A percentile compares a stretch with the other conserved stretches of the same genome.
Conservation (phyloP, 2,329 filamentous ascomycete genomes). For the Zarea fungicola region DNA sequence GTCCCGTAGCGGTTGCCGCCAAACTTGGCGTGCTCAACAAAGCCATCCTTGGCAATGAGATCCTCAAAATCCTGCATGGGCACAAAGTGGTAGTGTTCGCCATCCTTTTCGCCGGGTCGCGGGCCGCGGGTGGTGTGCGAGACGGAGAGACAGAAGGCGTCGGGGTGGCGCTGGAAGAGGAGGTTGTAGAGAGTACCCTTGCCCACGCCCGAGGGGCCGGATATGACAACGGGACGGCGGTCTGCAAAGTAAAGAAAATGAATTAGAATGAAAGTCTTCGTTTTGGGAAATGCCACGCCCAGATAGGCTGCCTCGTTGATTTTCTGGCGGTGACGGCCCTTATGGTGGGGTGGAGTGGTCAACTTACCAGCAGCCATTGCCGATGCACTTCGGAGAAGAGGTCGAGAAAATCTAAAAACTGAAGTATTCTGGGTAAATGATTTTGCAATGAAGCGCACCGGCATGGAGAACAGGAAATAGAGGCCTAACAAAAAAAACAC, state of each 20-base stretch:
- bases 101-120: constrained; percentile 68
- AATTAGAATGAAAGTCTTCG: neutral
- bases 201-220: constrained; percentile 72
- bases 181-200: constrained; percentile 75
- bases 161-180: constrained; percentile 55
- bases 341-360: neutral
- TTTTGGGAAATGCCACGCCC: neutral
- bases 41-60: constrained; percentile 63
- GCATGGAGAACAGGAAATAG: constrained; percentile 9
- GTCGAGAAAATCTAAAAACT: neutral
- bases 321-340: constrained; percentile 3
- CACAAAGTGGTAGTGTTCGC: constrained; percentile 77
- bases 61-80: constrained; percentile 60
- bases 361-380: constrained; percentile 9
- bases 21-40: constrained; percentile 84
- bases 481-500: neutral
- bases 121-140: constrained; percentile 78
- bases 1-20: constrained; percentile 85
- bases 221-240: constrained; percentile 67
- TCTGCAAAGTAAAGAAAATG: constrained; percentile 24
- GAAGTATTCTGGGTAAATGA: neutral
- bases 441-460: neutral
- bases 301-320: neutral
- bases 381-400: neutral
- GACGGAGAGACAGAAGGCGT: constrained; percentile 50